These are phyloP conservation scores for Laburnicola sp. DNA, from an alignment of 2,329 filamentous ascomycete species.

Conservation along the genomic window DNA sequence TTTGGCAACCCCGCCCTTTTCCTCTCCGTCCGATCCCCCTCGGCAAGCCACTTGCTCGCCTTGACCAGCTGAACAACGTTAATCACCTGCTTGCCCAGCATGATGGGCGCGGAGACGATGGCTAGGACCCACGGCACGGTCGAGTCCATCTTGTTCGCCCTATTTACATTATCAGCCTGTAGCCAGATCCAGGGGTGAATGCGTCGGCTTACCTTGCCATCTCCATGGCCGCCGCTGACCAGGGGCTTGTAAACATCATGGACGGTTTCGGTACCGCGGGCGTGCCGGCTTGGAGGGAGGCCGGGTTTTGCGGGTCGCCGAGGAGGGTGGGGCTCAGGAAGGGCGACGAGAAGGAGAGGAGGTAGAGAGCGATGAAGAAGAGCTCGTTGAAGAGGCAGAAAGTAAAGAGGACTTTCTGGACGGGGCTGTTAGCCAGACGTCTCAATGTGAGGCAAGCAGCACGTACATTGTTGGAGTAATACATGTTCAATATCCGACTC, in stretches of 20 bases:
- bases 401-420: conserved; percentile 82
- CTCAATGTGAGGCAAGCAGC: background rate
- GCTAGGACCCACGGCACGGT: conserved; percentile 76
- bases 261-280: conserved; percentile 70
- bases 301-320: conserved; percentile 60
- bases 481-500: conserved; percentile 88
- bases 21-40: conserved; percentile 77
- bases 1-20: conserved; percentile 47
- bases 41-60: conserved; percentile 86
- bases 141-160: conserved; percentile 76
- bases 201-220: conserved; percentile 63
- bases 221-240: conserved; percentile 90
- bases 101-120: conserved; percentile 78
- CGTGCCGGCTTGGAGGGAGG: conserved; percentile 61
- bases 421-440: conserved; percentile 17
- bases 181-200: background rate
- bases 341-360: conserved; percentile 94
- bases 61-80: conserved; percentile 94
- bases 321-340: conserved; percentile 83
- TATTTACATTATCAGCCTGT: conserved; percentile 9
- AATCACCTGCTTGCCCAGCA: conserved; percentile 89
- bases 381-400: conserved; percentile 90
- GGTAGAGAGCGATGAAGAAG: conserved; percentile 98
- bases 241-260: conserved; percentile 82
- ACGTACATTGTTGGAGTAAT: conserved; percentile 94